A percentile compares a stretch with the other conserved stretches of the same genome.
Conservation (phyloP, 306 rosid species). For the Quercus engelmannii region DNA sequence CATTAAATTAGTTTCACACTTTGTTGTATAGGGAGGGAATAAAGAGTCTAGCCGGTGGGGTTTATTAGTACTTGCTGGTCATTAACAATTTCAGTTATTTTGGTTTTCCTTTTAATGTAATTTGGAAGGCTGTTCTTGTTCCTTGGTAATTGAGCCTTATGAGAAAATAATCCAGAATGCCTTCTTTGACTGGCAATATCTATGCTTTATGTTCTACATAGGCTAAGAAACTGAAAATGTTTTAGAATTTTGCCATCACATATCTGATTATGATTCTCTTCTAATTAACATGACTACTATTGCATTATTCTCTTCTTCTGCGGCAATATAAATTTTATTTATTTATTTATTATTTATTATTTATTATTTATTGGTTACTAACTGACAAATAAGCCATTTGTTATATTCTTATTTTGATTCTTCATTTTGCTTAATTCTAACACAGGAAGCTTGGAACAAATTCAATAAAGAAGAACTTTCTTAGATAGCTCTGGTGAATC, state of each 20-base stretch:
- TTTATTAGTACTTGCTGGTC: background rate
- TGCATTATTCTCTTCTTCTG: background rate
- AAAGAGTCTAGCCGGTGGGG: background rate
- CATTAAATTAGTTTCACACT: background rate
- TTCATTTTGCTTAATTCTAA: slow-evolving; percentile 1
- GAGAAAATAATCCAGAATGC: background rate
- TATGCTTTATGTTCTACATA: background rate
- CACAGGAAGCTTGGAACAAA: slow-evolving; percentile 92
- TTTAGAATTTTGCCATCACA: background rate
- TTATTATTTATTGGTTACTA: background rate
- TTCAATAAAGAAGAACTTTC: slow-evolving; percentile 78
- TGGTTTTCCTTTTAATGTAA: background rate
- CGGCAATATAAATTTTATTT: background rate
- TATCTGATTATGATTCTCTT: background rate
- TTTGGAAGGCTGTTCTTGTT: background rate
- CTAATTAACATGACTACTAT: background rate
- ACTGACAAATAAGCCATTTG: background rate
- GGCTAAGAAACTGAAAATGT: background rate
- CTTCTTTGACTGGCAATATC: background rate
- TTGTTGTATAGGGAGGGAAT: background rate
- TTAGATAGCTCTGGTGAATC: slow-evolving; percentile 26
- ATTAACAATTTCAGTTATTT: background rate
- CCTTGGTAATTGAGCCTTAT: background rate
- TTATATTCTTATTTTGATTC: background rate
- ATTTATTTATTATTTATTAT: background rate